Evolutionary conservation across 805 yeast species (phyloP), one percentile per base, ranked within the genome.

Genomic region (Torulaspora gathmanii): DNA sequence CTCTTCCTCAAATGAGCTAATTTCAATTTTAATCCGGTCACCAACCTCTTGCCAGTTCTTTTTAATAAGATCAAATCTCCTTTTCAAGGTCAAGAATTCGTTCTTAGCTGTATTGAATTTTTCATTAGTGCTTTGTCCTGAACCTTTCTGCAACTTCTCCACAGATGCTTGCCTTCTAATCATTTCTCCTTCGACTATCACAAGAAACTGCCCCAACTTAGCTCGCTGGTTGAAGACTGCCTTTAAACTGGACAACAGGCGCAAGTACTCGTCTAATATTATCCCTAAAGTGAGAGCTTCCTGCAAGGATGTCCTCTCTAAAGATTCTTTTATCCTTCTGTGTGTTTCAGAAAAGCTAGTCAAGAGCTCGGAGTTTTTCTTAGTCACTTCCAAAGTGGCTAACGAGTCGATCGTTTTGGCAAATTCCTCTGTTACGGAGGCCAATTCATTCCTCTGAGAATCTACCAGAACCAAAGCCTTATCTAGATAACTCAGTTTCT

Each of bases 271-370:
- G 61, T 91, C 96, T 31, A 91, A 70, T 0, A 95, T 86, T 20
- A 85, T 78, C 1, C 95, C 95, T 37, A 91, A 68, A 0, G 96
- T 88, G 50, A 91, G 69, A 57, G 89, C 79, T 54, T 91, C 97
- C 63, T 87, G 95, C 65, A 85, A 65, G 47, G 88, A 82, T 49
- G 84, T 80, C 49, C 96, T 76, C 51, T 82, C 89, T 37, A 87
- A 69, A 37, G 86, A 72, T 42, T 86, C 91, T 54, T 80, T 80
- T 20, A 90, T 74, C 51, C 85, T 77, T 27, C 69, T 57, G 59
- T 90, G 91, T 7, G 86, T 78, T 27, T 79, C 80, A 29, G 89
- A 80, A 63, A 90, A 89, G 45, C 82, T 81, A 16, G 68, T 64
- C 46, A 91, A 73, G 10, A 88, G 70, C n/a, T 76, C 77, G 7